phyloP scores from a whole-genome alignment of 495 filamentous ascomycete species.

The Penicillium salamii region DNA sequence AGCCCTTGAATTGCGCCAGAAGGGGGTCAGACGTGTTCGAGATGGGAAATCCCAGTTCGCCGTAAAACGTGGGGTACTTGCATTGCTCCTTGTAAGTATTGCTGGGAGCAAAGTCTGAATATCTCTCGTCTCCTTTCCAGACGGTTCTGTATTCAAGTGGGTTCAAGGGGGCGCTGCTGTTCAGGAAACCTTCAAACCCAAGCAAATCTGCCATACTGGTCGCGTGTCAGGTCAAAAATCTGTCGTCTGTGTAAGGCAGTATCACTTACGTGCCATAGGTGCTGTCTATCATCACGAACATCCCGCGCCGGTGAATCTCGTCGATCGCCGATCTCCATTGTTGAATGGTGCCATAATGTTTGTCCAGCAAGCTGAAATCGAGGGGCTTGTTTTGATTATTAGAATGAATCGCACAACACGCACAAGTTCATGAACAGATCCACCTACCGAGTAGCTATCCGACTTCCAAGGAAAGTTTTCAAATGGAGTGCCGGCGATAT shows the following conservation, averaged over 20 bases:
- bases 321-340: constrained; percentile 60
- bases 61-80: constrained; percentile 64
- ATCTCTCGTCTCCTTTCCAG: constrained; percentile 56
- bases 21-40: constrained; percentile 38
- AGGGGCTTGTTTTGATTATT: constrained; percentile 18
- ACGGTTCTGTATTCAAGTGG: constrained; percentile 51
- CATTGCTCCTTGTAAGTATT: constrained; percentile 57
- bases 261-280: constrained; percentile 63
- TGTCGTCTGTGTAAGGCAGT: not conserved
- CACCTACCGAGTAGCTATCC: constrained; percentile 59
- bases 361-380: constrained; percentile 67
- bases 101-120: constrained; percentile 59
- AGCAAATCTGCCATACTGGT: constrained; percentile 61
- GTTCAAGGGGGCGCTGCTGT: constrained; percentile 60
- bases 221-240: not conserved
- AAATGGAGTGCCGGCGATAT: constrained; percentile 65
- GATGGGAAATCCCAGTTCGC: constrained; percentile 52
- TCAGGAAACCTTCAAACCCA: constrained; percentile 65
- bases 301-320: constrained; percentile 61
- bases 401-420: not conserved
- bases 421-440: not conserved
- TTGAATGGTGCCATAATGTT: constrained; percentile 62
- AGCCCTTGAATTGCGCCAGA: constrained; percentile 48
- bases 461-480: constrained; percentile 70
- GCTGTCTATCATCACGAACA: constrained; percentile 72